A percentile compares a stretch with the other conserved stretches of the same genome.
Conservation (phyloP, 768 basidiomycete species). For the Leucocoprinus leucothites region DNA sequence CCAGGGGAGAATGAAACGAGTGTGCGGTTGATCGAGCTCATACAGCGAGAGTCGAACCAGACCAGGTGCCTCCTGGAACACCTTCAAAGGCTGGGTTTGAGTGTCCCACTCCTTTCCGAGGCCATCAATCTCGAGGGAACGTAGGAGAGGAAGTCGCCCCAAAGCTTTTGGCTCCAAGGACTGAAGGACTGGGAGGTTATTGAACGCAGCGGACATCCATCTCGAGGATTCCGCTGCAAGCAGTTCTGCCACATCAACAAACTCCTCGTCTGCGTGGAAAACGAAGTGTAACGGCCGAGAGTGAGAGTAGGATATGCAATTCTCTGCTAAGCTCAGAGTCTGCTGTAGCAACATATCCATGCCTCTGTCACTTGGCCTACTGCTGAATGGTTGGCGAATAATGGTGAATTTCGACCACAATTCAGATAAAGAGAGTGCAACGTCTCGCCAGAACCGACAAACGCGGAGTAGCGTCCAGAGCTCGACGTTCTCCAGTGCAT, state of each 20-base stretch:
- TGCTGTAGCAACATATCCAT: not conserved
- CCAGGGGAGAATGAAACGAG: slow-evolving; percentile 1
- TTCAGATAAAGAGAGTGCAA: slow-evolving; percentile 3
- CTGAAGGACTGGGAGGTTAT: slow-evolving; percentile 8
- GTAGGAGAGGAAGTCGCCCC: not conserved
- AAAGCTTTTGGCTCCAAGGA: slow-evolving; percentile 1
- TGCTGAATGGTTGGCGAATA: not conserved
- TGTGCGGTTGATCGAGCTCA: not conserved
- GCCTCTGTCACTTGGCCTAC: slow-evolving; percentile 1
- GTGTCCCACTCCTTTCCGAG: slow-evolving; percentile 1
- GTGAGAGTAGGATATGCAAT: slow-evolving; percentile 1
- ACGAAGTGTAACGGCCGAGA: not conserved
- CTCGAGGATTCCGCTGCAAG: not conserved
- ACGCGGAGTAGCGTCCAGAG: slow-evolving; percentile 4
- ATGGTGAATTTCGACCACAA: slow-evolving; percentile 5
- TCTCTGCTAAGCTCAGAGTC: not conserved
- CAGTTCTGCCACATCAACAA: not conserved
- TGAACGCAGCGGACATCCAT: slow-evolving; percentile 8
- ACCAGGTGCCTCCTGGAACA: not conserved
- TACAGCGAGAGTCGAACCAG: not conserved
- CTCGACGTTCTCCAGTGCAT: slow-evolving; percentile 5
- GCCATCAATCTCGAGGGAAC: not conserved
- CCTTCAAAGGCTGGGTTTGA: slow-evolving; percentile 1
- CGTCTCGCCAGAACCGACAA: slow-evolving; percentile 10
- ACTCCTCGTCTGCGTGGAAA: not conserved